Conservation (phyloP, 352 stramenopile species). For the Globisporangium acanthophoron region DNA sequence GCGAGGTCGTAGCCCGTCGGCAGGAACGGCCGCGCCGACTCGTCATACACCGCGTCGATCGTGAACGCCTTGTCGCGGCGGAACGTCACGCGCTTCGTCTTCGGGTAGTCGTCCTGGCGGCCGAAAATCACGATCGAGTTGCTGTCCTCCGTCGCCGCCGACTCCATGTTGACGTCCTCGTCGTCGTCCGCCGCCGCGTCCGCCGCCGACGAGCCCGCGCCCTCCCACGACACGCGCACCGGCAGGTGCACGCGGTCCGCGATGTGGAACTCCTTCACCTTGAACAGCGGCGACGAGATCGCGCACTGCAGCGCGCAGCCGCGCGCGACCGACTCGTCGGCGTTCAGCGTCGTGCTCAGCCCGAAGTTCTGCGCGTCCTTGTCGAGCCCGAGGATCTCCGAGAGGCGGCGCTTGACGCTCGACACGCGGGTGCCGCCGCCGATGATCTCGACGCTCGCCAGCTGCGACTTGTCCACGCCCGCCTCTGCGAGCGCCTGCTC, state of each 20-base stretch:
- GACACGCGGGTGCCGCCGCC: constrained; percentile 94
- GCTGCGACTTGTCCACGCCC: constrained; percentile 86
- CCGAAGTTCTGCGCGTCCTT: constrained; percentile 93
- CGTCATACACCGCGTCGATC: constrained; percentile 89
- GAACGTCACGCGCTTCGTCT: constrained; percentile 97
- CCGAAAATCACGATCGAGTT: constrained; percentile 95
- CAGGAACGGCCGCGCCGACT: constrained; percentile 57
- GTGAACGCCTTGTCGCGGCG: constrained; percentile 89
- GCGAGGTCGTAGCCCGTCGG: constrained; percentile 63
- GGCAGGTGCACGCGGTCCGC: constrained; percentile 88
- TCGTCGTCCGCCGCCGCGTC: constrained; percentile 74
- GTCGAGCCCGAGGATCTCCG: constrained; percentile 90
- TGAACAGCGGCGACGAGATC: constrained; percentile 98
- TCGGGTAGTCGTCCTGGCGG: constrained; percentile 95
- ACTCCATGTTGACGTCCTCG: constrained; percentile 84
- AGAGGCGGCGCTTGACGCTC: constrained; percentile 93
- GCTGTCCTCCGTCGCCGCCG: constrained; percentile 34
- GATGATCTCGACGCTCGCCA: constrained; percentile 94
- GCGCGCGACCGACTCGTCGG: constrained; percentile 96
- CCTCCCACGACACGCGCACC: constrained; percentile 93
- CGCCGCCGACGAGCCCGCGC: constrained; percentile 38
- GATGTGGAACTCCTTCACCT: constrained; percentile 92
- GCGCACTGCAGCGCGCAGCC: constrained; percentile 97
- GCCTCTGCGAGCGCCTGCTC: constrained; percentile 82
- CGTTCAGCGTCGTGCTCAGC: constrained; percentile 98